Evolutionary conservation across 305 asterid species (phyloP), one percentile per base, ranked within the genome.

Genomic region (Solanum chacoense): DNA sequence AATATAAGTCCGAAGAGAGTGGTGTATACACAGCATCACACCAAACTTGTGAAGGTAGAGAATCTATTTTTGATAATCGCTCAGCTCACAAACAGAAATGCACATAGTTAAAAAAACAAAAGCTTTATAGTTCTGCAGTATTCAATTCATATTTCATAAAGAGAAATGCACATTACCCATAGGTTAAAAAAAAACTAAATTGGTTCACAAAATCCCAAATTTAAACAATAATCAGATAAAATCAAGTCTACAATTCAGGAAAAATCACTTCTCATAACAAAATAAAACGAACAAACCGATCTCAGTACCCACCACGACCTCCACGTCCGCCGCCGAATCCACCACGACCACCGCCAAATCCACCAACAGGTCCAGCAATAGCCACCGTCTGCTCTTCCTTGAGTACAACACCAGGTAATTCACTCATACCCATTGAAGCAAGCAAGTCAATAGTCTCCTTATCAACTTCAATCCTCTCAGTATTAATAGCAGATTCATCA

Each of bases 401-500:
- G 35, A 93, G 92, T 32, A 88, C 92, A 72, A 95, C 89, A 22
- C 98, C 98, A 1, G 98, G 98, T 55, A 94, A 42, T 14, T 94
- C 96, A 89, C 91, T 92, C 94, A 95, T 95, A 11, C 97, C 96
- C 76, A 94, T 89, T 11, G 92, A 77, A 88, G 91, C 93, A 88
- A 94, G 65, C 93, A 94, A 71, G 67, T 93, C 95, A 35, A 94
- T 87, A 1, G 97, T 94, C 91, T 94, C 95, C 93, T 92, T 95
- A 45, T 95, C 98, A 16, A 95, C 97, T 92, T 94, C 95, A 73
- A 94, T 94, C 59, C 88, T 88, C 63, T 94, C 96, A 4, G 85
- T 75, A 91, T 92, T 94, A 84, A 95, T 95, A 20, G 98, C 96
- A 13, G 98, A 95, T 65, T 94, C 96, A 22, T 94, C 96, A 8